Base-by-base conservation (phyloP, 192 early-diverging fungal species). In the Mortierella hygrophila region DNA sequence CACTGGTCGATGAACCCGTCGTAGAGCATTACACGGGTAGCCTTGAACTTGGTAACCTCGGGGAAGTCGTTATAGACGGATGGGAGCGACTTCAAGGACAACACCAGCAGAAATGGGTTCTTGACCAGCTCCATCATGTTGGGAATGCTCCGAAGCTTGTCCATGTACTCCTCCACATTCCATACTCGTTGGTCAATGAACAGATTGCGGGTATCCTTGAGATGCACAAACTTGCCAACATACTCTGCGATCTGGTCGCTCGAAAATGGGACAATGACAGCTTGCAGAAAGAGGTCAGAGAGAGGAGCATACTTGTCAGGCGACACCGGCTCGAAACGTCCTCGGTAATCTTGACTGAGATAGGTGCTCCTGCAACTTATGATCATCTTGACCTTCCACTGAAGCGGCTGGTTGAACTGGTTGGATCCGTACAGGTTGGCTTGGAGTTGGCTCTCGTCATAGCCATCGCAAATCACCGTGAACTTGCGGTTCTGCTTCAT, bases 41-140 rank as follows among this genome's bases (percentile, higher is more conserved):
- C 68, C 38, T 38, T 69, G 68, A 69, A 3, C 6, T 37, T 69
- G 68, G 68, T 40, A 7, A 69, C 35, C 15, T 69, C 68, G 37
- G 68, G 18, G 35, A 40, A 15, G 6, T 40, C 38, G 0, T 40
- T 29, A 15, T 38, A 32, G 16, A 69, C 68, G 7, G 35, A 38
- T 6, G 68, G 68, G 9, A 69, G 16, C 0, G 68, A 16, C 38
- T 23, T 69, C 7, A 69, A 13, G 29, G 68, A 69, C 16, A 69
- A 35, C 68, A 26, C 20, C 16, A 69, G 32, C 20, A 69, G 68
- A 20, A 69, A 69, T 0, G 68, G 68, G 15, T 69, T 69, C 37
- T 69, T 69, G 68, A 69, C 68, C 32, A 69, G 32, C 20, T 69
- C 68, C 68, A 69, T 38, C 38, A 69, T 38, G 16, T 69, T 69